phyloP scores from a whole-genome alignment of 495 filamentous ascomycete genomes.

The Friedmanniomyces simplex region DNA sequence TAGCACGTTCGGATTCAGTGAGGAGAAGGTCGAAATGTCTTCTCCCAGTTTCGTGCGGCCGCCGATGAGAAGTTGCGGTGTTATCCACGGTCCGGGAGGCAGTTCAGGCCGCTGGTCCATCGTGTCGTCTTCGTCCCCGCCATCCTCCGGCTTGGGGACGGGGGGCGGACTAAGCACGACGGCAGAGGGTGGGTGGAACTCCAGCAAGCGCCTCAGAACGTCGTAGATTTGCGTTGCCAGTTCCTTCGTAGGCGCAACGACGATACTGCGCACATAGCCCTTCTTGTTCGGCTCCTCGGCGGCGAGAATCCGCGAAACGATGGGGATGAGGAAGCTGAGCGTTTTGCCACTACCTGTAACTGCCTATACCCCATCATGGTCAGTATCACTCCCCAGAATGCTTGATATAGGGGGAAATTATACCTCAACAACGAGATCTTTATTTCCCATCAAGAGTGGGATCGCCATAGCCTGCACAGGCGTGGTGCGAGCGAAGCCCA shows the following conservation, averaged over 20 bases:
- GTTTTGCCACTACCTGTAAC: constrained; percentile 97
- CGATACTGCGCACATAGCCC: constrained; percentile 79
- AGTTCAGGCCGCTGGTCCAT: constrained; percentile 18
- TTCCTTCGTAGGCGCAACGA: constrained; percentile 87
- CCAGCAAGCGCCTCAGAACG: constrained; percentile 65
- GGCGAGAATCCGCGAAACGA: constrained; percentile 74
- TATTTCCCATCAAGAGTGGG: constrained; percentile 82
- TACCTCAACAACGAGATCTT: constrained; percentile 92
- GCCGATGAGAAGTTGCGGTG: constrained; percentile 83
- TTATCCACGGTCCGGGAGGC: constrained; percentile 43
- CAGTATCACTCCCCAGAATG: too few species aligned
- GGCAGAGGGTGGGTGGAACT: constrained; percentile 72
- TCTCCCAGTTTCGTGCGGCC: constrained; percentile 73
- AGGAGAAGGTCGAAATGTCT: constrained; percentile 72
- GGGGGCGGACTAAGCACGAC: constrained; percentile 40
- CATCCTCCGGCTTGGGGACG: constrained; percentile 27
- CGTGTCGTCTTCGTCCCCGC: constrained; percentile 39
- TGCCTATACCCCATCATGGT: too few species aligned
- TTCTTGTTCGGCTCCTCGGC: constrained; percentile 68
- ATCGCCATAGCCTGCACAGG: constrained; percentile 92
- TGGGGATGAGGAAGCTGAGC: constrained; percentile 76
- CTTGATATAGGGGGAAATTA: too few species aligned
- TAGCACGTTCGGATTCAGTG: constrained; percentile 70
- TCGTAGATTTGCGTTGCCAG: constrained; percentile 81
- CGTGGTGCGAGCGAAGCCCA: constrained; percentile 82